A percentile compares a stretch with the other conserved stretches of the same genome.
Evolutionary conservation across 2,329 filamentous ascomycete species (phyloP).

Genomic region (Fusarium sp.): DNA sequence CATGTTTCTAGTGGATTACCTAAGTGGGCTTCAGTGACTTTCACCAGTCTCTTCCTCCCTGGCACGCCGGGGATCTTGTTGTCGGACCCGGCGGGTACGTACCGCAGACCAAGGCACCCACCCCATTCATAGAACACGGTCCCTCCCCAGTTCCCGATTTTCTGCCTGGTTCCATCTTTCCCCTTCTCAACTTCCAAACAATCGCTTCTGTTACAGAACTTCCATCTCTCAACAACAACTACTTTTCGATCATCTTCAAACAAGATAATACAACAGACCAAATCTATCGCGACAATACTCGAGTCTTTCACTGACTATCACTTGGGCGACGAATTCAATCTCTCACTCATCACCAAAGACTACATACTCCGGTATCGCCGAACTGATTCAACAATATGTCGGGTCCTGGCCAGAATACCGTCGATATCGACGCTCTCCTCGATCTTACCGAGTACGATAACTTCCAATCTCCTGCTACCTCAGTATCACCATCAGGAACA

Average conservation of each 20-base stretch:
- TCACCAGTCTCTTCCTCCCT: constrained; percentile 12
- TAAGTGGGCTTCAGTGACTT: constrained; percentile 29
- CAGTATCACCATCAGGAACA: constrained; percentile 62
- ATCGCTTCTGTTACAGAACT: constrained; percentile 23
- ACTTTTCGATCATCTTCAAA: neutral
- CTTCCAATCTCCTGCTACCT: constrained; percentile 63
- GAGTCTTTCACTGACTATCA: neutral
- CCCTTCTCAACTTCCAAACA: constrained; percentile 35
- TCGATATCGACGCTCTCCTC: constrained; percentile 65
- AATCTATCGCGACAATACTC: neutral
- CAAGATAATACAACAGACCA: neutral
- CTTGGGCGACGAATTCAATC: constrained; percentile 7
- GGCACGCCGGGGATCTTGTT: constrained; percentile 21
- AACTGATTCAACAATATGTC: constrained; percentile 45
- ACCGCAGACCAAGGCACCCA: constrained; percentile 40
- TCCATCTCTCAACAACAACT: constrained; percentile 20
- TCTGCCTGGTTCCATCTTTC: constrained; percentile 39
- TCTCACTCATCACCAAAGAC: neutral
- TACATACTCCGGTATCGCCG: constrained; percentile 20
- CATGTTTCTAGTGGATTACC: constrained; percentile 34
- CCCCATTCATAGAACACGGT: constrained; percentile 47
- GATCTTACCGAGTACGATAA: constrained; percentile 71
- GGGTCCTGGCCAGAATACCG: constrained; percentile 54
- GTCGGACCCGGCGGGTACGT: constrained; percentile 29
- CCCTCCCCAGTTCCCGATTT: constrained; percentile 40